phyloP scores from a whole-genome alignment of 768 basidiomycete genomes.

The Rhodotorula graminis region DNA sequence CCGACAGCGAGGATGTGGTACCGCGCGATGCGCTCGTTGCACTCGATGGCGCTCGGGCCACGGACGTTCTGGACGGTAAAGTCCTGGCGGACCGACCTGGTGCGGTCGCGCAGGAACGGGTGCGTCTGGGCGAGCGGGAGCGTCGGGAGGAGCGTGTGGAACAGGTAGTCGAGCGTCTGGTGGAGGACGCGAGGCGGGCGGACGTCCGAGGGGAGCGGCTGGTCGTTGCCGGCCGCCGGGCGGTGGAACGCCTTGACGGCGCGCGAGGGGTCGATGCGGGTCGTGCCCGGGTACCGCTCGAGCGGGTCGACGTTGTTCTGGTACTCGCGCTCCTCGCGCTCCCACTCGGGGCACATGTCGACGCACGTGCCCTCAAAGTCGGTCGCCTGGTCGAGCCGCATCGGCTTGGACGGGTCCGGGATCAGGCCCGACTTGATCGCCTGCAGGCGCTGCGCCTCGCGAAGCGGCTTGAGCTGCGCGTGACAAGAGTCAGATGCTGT shows the following conservation, averaged over 20 bases:
- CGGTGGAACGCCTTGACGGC: constrained; percentile 95
- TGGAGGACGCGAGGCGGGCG: constrained; percentile 79
- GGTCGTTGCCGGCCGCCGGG: constrained; percentile 81
- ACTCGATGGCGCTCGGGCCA: constrained; percentile 72
- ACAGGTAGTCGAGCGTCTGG: constrained; percentile 88
- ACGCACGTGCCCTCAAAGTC: constrained; percentile 86
- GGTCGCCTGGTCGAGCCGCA: constrained; percentile 80
- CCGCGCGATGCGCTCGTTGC: constrained; percentile 86
- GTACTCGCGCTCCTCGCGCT: constrained; percentile 80
- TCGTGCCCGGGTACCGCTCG: constrained; percentile 78
- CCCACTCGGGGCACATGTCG: constrained; percentile 93
- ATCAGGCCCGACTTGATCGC: constrained; percentile 77
- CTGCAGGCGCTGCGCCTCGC: constrained; percentile 44
- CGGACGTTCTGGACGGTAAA: constrained; percentile 87
- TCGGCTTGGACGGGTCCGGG: constrained; percentile 74
- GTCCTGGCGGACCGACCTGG: constrained; percentile 82
- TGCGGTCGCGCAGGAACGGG: constrained; percentile 86
- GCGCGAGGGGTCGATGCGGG: constrained; percentile 72
- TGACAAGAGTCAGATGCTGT: too few relatives aligned
- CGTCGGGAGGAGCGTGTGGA: constrained; percentile 67
- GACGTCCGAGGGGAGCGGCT: constrained; percentile 75
- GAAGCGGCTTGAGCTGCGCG: constrained; percentile 47
- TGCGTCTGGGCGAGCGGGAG: constrained; percentile 63
- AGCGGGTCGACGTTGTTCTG: constrained; percentile 80
- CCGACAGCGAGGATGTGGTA: constrained; percentile 86